Evolutionary conservation across 225 moss, liverwort and hornwort species (phyloP).

Genomic region (Climacium dendroides): DNA sequence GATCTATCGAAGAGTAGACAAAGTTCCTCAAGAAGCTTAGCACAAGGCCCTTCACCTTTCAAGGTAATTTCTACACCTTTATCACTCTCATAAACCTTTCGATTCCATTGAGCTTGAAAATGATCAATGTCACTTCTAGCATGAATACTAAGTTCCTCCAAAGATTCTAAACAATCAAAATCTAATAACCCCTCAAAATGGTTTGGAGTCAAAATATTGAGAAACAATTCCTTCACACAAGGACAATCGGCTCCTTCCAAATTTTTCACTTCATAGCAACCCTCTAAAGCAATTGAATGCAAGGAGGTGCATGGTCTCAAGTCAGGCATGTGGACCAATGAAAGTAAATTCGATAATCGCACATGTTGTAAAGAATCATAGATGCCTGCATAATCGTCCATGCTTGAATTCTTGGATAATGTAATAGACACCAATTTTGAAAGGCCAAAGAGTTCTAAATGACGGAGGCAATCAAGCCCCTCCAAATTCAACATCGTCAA

Average conservation of each 20-base stretch:
- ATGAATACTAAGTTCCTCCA: accelerated
- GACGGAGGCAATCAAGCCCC: not conserved
- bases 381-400: not conserved
- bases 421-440: not conserved
- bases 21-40: not conserved
- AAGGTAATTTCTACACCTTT: not conserved
- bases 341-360: too few relatives aligned
- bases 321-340: not conserved
- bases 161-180: not conserved
- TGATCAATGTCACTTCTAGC: accelerated
- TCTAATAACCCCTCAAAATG: not conserved
- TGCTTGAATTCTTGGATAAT: not conserved
- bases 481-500: not conserved
- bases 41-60: not conserved
- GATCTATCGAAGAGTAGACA: not conserved
- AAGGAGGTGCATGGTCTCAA: not conserved
- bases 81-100: not conserved
- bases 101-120: not conserved
- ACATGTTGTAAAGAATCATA: not conserved
- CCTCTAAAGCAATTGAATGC: not conserved
- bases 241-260: not conserved
- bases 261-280: not conserved
- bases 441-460: accelerated
- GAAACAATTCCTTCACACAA: not conserved
- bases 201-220: too few relatives aligned